phyloP scores from a whole-genome alignment of 495 filamentous ascomycete genomes.

The Aspergillus bridgeri region DNA sequence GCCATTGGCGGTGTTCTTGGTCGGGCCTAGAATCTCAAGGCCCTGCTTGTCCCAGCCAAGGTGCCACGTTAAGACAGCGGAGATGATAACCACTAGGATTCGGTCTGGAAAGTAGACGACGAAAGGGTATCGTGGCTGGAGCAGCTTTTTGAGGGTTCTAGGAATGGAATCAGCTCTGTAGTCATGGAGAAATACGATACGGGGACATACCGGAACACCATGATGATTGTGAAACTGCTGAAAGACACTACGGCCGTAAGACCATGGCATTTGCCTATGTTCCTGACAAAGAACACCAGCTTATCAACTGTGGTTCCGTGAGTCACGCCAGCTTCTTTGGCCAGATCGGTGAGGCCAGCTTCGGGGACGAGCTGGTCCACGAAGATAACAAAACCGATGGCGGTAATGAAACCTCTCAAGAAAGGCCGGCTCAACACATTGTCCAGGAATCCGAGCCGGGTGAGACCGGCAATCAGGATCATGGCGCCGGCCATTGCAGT shows the following conservation, averaged over 20 bases:
- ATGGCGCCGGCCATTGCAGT: slow-evolving; percentile 83
- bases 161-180: slow-evolving; percentile 5
- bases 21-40: slow-evolving; percentile 76
- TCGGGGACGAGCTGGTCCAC: slow-evolving; percentile 94
- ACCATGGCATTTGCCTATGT: slow-evolving; percentile 60
- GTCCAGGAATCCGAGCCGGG: slow-evolving; percentile 89
- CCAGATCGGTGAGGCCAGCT: slow-evolving; percentile 66
- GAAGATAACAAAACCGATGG: slow-evolving; percentile 92
- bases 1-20: slow-evolving; percentile 56
- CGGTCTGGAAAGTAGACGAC: slow-evolving; percentile 92
- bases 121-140: slow-evolving; percentile 75
- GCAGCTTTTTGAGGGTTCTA: slow-evolving; percentile 73
- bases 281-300: slow-evolving; percentile 68
- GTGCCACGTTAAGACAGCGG: slow-evolving; percentile 74
- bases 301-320: slow-evolving; percentile 88
- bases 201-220: slow-evolving; percentile 66
- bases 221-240: slow-evolving; percentile 81
- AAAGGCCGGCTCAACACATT: slow-evolving; percentile 92
- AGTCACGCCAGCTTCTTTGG: slow-evolving; percentile 54
- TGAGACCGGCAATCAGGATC: slow-evolving; percentile 78
- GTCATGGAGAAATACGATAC: background rate
- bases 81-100: slow-evolving; percentile 84
- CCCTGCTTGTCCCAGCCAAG: slow-evolving; percentile 78
- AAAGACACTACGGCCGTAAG: slow-evolving; percentile 73
- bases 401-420: slow-evolving; percentile 90